Base-by-base conservation (phyloP, 2,329 filamentous ascomycete genomes). In the Sclerotiophoma versabilis region DNA sequence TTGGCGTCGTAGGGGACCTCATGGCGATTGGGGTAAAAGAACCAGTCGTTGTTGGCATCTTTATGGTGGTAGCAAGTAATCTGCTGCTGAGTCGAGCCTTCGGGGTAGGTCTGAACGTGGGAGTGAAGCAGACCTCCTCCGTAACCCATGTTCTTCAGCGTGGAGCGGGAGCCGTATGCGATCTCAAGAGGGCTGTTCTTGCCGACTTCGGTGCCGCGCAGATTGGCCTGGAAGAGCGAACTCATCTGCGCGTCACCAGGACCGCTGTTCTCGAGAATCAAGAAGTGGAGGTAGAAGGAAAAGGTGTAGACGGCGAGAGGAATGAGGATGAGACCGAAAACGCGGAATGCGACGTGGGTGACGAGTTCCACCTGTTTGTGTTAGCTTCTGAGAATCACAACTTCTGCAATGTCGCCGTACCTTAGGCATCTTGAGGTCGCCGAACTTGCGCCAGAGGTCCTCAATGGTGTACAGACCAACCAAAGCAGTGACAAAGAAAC, bases 161-260 rank as follows among this genome's bases (percentile, higher is more conserved):
- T 99, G 8, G 89, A 90, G 54, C 90, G 87, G 29, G 95, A 99
- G 22, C 96, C 95, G 60, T 90, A 82, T 5, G 92, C 93, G 62
- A 99, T 83, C 73, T 99, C 95, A 14, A 99, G 84, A 19, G 96
- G 95, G 71, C 93, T 97, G 75, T 96, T 90, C 75, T 91, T 92
- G 71, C 93, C 93, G 58, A 99, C 93, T 62, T 96, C 90, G 10
- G 93, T 98, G 22, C 95, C 95, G 68, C 87, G 88, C 30, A 99
- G 84, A 73, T 99, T 99, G 41, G 96, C 95, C 76, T 99, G 95
- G 84, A 99, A 99, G 44, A 99, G 86, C 22, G 95, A 99, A 80
- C 93, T 97, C 95, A 99, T 99, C 78, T 99, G 95, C n/a, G 95
- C 95, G 80, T 99, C 95, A 49, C 95, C 95, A 7, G 96, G 95